Percentiles rank a stretch among this genome's conserved stretches.
Conservation (phyloP, 2,329 filamentous ascomycete genomes). For the Aspergillus aculeatinus region DNA sequence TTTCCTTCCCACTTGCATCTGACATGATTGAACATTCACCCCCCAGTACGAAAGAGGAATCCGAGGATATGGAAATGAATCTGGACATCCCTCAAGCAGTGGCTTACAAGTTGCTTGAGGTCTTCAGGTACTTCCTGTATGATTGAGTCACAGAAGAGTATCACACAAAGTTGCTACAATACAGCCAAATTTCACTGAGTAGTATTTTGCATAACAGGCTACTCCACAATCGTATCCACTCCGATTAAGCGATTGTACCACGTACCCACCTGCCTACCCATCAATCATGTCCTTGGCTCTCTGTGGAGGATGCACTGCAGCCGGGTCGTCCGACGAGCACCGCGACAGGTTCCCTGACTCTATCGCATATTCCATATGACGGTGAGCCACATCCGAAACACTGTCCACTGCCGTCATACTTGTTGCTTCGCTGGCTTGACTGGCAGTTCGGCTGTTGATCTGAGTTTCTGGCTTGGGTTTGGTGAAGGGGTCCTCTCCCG, state of each 20-base stretch:
- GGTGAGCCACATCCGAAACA: neutral
- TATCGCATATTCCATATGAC: constrained; percentile 8
- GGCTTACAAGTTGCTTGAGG: too few relatives aligned
- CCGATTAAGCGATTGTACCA: too few relatives aligned
- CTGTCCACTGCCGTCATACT: neutral
- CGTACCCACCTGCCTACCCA: neutral
- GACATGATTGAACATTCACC: too few relatives aligned
- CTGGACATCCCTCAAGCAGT: too few relatives aligned
- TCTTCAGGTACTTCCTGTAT: too few relatives aligned
- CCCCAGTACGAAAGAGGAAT: too few relatives aligned
- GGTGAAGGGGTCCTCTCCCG: neutral
- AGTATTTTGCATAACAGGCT: neutral
- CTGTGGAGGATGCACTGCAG: neutral
- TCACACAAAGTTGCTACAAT: too few relatives aligned
- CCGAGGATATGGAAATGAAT: too few relatives aligned
- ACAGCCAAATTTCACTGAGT: too few relatives aligned
- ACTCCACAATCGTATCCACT: neutral
- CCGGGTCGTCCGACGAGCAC: constrained; percentile 3
- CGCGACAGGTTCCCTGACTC: constrained; percentile 7
- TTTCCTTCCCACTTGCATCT: too few relatives aligned
- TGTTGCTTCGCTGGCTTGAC: constrained; percentile 8
- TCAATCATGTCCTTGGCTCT: neutral
- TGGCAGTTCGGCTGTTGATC: constrained; percentile 10
- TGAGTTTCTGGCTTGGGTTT: constrained; percentile 2
- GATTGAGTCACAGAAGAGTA: too few relatives aligned